These are phyloP conservation scores for Bonia amplexicaulis DNA, from an alignment of 176 grass and related monocot species.

Conservation along the genomic window DNA sequence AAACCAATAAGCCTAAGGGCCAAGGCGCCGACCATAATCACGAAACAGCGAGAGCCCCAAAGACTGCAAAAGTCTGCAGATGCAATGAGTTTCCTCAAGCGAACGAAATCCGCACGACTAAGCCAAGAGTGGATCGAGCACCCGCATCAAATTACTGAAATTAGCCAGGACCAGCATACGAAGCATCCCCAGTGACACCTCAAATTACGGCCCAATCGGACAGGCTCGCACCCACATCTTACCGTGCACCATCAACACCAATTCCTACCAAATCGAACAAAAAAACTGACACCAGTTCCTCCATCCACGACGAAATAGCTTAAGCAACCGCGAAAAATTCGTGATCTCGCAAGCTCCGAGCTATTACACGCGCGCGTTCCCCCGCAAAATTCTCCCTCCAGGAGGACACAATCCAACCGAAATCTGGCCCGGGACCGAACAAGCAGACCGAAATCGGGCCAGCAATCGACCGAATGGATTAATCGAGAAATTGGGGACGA, in stretches of 20 bases:
- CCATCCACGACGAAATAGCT: not conserved
- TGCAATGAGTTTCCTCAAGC: not conserved
- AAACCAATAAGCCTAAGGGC: not conserved
- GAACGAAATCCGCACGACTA: not conserved
- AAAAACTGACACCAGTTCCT: not conserved
- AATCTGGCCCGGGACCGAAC: not conserved
- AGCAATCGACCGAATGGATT: not conserved
- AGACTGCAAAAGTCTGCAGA: not conserved
- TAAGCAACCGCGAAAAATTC: not conserved
- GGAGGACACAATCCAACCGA: no score
- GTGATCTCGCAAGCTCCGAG: not conserved
- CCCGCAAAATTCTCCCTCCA: not conserved
- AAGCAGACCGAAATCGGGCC: not conserved
- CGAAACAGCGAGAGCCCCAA: no score
- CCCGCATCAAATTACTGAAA: not conserved
- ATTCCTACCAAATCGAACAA: not conserved
- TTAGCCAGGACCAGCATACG: not conserved
- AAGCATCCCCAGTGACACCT: not conserved
- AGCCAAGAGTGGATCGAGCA: not conserved
- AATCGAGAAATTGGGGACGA: not conserved
- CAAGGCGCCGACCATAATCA: not conserved
- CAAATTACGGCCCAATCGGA: not conserved
- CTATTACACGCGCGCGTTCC: not conserved
- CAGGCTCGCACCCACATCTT: no score
- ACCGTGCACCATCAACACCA: not conserved